These are phyloP conservation scores for Rhypophila decipiens DNA, from an alignment of 495 filamentous ascomycete species.

Conservation along the genomic window DNA sequence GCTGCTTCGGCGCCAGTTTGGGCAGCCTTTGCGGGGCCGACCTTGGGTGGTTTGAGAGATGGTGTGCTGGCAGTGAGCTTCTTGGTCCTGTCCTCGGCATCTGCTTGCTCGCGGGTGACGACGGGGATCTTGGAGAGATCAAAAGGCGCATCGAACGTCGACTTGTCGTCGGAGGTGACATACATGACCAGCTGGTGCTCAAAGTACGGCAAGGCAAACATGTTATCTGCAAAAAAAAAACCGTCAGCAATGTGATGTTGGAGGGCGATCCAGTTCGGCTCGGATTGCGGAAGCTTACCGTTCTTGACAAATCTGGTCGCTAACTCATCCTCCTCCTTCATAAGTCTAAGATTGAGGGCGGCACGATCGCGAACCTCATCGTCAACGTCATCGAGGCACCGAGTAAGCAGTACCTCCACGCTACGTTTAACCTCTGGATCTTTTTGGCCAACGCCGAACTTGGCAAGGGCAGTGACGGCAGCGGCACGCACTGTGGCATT, in stretches of 20 bases:
- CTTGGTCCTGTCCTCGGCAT: conserved; percentile 95
- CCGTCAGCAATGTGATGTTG: no score
- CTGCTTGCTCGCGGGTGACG: conserved; percentile 89
- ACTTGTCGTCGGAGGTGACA: conserved; percentile 81
- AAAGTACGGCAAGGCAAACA: conserved; percentile 91
- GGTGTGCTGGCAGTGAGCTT: conserved; percentile 89
- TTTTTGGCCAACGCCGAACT: conserved; percentile 95
- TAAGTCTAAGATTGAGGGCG: conserved; percentile 83
- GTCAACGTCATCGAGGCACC: conserved; percentile 94
- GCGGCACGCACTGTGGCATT: conserved; percentile 94
- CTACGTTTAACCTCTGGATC: conserved; percentile 94
- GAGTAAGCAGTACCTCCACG: conserved; percentile 83
- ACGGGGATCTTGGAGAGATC: conserved; percentile 87
- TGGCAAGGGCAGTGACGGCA: conserved; percentile 90
- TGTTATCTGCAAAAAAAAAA: conserved; percentile 58
- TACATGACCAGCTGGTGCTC: conserved; percentile 98
- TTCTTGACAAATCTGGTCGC: conserved; percentile 86
- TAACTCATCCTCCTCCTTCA: conserved; percentile 78
- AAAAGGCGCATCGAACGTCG: conserved; percentile 79
- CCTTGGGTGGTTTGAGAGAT: conserved; percentile 87
- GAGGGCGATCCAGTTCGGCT: conserved; percentile 14
- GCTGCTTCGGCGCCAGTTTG: conserved; percentile 63
- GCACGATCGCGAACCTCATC: conserved; percentile 97
- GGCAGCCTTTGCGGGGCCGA: conserved; percentile 71
- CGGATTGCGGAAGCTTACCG: conserved; percentile 46